These are phyloP conservation scores for Cercospora janseana DNA, from an alignment of 2,329 filamentous ascomycete species.

Conservation along the genomic window DNA sequence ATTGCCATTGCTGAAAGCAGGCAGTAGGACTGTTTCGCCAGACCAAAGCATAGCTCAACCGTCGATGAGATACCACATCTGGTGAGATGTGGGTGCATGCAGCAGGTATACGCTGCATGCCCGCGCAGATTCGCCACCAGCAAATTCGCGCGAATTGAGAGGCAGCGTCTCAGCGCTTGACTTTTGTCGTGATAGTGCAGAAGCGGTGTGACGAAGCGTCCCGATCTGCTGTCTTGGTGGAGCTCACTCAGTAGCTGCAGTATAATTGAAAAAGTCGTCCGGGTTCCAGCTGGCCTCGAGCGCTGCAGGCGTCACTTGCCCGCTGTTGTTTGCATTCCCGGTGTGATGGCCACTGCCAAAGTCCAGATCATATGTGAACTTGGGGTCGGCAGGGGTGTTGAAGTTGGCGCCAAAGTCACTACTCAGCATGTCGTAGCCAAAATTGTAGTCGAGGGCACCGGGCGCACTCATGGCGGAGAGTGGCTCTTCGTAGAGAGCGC, in stretches of 20 bases:
- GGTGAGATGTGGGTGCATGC: no score
- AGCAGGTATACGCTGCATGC: no score
- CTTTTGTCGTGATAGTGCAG: no score
- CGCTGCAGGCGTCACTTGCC: slow-evolving; percentile 21
- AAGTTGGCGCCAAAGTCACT: slow-evolving; percentile 14
- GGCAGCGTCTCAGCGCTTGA: no score
- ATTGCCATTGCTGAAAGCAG: no score
- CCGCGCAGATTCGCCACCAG: no score
- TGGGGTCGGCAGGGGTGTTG: slow-evolving; percentile 9
- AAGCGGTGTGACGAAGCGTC: not conserved
- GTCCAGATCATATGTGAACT: slow-evolving; percentile 19
- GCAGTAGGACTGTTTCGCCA: no score
- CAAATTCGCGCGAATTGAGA: no score
- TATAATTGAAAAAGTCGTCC: slow-evolving; percentile 27
- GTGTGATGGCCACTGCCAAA: slow-evolving; percentile 10
- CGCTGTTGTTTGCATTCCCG: slow-evolving; percentile 15
- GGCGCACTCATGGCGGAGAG: slow-evolving; percentile 21
- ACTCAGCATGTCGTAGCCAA: slow-evolving; percentile 17
- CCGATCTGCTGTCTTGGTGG: not conserved
- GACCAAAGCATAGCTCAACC: no score
- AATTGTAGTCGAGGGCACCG: slow-evolving; percentile 20
- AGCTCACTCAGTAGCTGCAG: slow-evolving; percentile 16
- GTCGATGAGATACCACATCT: no score
- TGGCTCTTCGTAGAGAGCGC: slow-evolving; percentile 15
- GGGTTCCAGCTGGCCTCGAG: slow-evolving; percentile 23